A percentile compares a stretch with the other conserved stretches of the same genome.
Evolutionary conservation across 2,329 filamentous ascomycete genomes (phyloP).

Genomic region (Dryadomyces quercivorus): DNA sequence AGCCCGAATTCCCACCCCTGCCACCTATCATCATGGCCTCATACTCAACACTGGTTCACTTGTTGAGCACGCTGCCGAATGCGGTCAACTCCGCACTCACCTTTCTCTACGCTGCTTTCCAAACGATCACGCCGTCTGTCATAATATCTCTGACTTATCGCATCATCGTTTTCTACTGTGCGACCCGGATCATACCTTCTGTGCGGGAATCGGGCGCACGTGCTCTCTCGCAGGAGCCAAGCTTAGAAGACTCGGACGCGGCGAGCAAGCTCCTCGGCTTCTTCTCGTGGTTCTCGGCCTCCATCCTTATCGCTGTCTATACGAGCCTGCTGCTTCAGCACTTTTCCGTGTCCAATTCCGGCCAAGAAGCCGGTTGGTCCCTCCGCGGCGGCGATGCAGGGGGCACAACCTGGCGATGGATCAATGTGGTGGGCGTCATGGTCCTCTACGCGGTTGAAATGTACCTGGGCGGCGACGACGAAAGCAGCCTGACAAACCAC

Average conservation of each 20-base stretch:
- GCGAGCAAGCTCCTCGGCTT: conserved; percentile 71
- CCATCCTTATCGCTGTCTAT: conserved; percentile 89
- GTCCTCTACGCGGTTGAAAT: conserved; percentile 80
- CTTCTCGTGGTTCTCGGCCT: conserved; percentile 87
- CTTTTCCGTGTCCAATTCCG: conserved; percentile 61
- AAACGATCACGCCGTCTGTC: conserved; percentile 90
- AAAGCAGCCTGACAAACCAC: conserved; percentile 60
- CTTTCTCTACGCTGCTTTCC: conserved; percentile 81
- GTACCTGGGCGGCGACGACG: conserved; percentile 74
- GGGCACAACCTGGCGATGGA: conserved; percentile 85
- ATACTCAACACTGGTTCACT: conserved; percentile 80
- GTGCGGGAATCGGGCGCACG: conserved; percentile 77
- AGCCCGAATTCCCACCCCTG: conserved; percentile 83
- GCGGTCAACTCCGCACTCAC: conserved; percentile 74
- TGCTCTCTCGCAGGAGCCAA: conserved; percentile 72
- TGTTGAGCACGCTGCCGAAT: conserved; percentile 69
- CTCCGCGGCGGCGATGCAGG: conserved; percentile 70
- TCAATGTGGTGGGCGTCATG: conserved; percentile 85
- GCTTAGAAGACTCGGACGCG: conserved; percentile 72
- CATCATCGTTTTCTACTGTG: conserved; percentile 88
- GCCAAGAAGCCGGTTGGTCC: conserved; percentile 62
- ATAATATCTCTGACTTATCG: conserved; percentile 92
- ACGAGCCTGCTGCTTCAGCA: conserved; percentile 93
- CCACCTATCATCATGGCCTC: conserved; percentile 98
- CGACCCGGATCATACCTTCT: conserved; percentile 89